phyloP scores from a whole-genome alignment of 2,329 filamentous ascomycete species.

The Cercospora sp. region DNA sequence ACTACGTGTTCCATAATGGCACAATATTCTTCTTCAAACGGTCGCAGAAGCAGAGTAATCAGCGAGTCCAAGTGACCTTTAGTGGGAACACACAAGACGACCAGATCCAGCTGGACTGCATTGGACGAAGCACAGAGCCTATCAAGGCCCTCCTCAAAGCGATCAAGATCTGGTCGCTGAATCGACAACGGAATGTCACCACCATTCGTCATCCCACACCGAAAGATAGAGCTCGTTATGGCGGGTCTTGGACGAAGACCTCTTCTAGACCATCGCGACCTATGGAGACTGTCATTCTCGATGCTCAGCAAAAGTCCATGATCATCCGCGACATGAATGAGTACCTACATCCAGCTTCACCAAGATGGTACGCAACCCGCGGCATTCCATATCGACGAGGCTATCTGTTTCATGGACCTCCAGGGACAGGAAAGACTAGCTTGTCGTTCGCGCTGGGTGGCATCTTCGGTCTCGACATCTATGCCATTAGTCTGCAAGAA shows the following conservation, averaged over 20 bases:
- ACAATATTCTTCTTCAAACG: constrained; percentile 46
- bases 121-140: constrained; percentile 50
- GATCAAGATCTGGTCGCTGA: constrained; percentile 48
- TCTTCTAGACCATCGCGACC: constrained; percentile 63
- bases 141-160: constrained; percentile 50
- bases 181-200: constrained; percentile 47
- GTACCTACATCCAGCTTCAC: constrained; percentile 69
- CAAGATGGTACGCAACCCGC: constrained; percentile 78
- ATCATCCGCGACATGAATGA: constrained; percentile 74
- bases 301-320: constrained; percentile 63
- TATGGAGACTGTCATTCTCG: constrained; percentile 74
- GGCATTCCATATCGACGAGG: constrained; percentile 84
- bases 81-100: constrained; percentile 41
- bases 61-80: constrained; percentile 31
- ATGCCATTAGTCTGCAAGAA: constrained; percentile 56
- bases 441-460: constrained; percentile 47
- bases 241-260: constrained; percentile 45
- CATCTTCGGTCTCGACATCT: constrained; percentile 50
- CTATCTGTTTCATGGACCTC: constrained; percentile 75
- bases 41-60: constrained; percentile 36
- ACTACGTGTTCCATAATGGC: constrained; percentile 48
- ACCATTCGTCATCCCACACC: constrained; percentile 49
- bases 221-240: constrained; percentile 41
- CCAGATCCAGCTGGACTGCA: constrained; percentile 47
- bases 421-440: constrained; percentile 42